A percentile compares a stretch with the other conserved stretches of the same genome.
phyloP scores from a whole-genome alignment of 305 asterid species.

The Fraxinus velutina region DNA sequence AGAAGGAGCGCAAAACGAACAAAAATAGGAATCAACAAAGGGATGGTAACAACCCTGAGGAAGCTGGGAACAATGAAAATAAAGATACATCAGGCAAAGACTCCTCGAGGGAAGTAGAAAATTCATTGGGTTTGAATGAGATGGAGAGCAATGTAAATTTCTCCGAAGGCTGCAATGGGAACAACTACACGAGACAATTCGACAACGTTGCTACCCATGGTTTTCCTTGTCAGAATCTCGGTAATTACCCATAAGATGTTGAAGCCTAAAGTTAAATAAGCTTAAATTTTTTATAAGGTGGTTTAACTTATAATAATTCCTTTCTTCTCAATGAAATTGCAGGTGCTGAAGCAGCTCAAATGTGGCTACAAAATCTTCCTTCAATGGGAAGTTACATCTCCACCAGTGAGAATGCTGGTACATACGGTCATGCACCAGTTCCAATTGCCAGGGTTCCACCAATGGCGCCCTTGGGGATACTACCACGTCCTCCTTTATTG shows the following conservation, averaged over 20 bases:
- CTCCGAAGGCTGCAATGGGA: not conserved
- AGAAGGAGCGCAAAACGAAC: not conserved
- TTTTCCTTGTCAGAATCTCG: not conserved
- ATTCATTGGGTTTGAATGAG: not conserved
- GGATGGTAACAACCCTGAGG: not conserved
- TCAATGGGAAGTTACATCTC: not conserved
- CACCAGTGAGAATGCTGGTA: not conserved
- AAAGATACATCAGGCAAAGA: not conserved
- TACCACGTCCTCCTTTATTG: not conserved
- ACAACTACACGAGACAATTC: not conserved
- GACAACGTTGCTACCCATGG: not conserved
- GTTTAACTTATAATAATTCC: not conserved
- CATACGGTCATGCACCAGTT: not conserved
- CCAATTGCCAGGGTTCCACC: not conserved
- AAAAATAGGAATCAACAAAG: not conserved
- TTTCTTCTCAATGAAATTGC: not conserved
- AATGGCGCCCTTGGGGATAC: not conserved
- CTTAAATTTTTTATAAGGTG: not conserved
- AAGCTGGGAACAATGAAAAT: not conserved
- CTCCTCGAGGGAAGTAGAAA: not conserved
- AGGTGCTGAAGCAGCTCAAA: not conserved
- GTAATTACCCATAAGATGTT: not conserved
- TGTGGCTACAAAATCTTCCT: not conserved
- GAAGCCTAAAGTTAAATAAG: not conserved
- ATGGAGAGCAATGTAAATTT: not conserved